Base-by-base conservation (phyloP, 192 early-diverging fungal species). In the Allomyces javanicus region DNA sequence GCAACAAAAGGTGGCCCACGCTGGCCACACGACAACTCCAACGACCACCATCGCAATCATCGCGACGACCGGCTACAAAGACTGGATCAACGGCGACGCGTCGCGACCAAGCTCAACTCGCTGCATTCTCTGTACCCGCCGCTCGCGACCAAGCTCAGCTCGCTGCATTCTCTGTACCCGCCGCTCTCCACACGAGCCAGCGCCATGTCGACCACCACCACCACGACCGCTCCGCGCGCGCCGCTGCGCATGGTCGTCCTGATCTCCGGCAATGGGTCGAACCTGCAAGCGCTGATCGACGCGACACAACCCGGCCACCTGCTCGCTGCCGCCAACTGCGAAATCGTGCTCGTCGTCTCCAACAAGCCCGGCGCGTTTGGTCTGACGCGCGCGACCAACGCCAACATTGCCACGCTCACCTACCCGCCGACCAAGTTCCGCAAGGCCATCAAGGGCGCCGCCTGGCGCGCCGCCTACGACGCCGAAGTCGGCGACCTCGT, bases 281-380 rank as follows among this genome's bases (percentile, higher is more conserved):
- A 99, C 77, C 82, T 99, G 24, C 96, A 99, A 74, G 96, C 96
- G 23, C 72, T 99, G 23, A 94, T 99, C 63, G 90, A 99, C 70
- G 87, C 90, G 3, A 76, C 76, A 17, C 66, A 72, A 6, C 63
- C 71, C 26, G 77, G 77, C 22, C 27, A 33, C 61, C 65, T 65
- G 24, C 77, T 92, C 3, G 73, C 73, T 21, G 26, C 66, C 64
- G 33, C 9, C 33, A 65, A 76, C 21, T 83, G 80, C 19, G 77
- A 84, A 23, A 94, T 99, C 64, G 72, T 76, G 25, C 83, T 89
- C 4, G 96, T 99, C 10, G 85, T 99, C 62, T 96, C 93, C 22
- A 99, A 95, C 77, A 82, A 81, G 40, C 75, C 81, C 64, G 71
- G 70, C 45, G 96, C 93, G 3, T 96, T 83, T 76, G 96, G 96